These are phyloP conservation scores for Yamadazyma ubonensis DNA, from an alignment of 805 yeast species.

Conservation along the genomic window DNA sequence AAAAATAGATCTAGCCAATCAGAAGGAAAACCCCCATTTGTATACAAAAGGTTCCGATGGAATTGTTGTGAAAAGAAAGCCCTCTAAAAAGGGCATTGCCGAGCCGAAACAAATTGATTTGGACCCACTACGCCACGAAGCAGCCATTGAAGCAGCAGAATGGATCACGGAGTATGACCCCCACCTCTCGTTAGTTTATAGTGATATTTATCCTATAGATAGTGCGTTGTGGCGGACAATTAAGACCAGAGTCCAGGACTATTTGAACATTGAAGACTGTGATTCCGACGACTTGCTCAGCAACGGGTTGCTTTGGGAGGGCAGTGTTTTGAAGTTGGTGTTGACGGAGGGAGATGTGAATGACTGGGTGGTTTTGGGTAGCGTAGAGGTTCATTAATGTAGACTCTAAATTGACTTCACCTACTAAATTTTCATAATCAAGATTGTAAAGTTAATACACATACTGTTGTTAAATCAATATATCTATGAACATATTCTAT, in stretches of 20 bases:
- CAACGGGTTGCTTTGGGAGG: slow-evolving; percentile 57
- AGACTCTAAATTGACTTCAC: too few relatives aligned
- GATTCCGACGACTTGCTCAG: slow-evolving; percentile 35
- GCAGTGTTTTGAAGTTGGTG: slow-evolving; percentile 67
- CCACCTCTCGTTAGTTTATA: slow-evolving; percentile 70
- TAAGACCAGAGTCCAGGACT: slow-evolving; percentile 63
- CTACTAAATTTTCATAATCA: too few relatives aligned
- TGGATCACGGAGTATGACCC: slow-evolving; percentile 71
- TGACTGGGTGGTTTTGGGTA: slow-evolving; percentile 67
- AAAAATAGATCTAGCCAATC: slow-evolving; percentile 36
- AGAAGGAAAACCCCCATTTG: slow-evolving; percentile 37
- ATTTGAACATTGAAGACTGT: slow-evolving; percentile 49
- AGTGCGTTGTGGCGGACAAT: slow-evolving; percentile 64
- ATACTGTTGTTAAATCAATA: too few relatives aligned
- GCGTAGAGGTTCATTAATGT: slow-evolving; percentile 38
- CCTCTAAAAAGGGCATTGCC: slow-evolving; percentile 20
- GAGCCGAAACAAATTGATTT: slow-evolving; percentile 26
- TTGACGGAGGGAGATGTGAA: slow-evolving; percentile 69
- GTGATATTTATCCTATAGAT: slow-evolving; percentile 62
- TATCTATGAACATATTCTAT: too few relatives aligned
- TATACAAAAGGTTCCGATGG: slow-evolving; percentile 30
- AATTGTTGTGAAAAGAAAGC: slow-evolving; percentile 27
- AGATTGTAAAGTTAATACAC: too few relatives aligned
- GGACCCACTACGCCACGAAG: slow-evolving; percentile 33
- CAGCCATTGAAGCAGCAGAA: slow-evolving; percentile 47